Base-by-base conservation (phyloP, 306 rosid species). In the Rosa chinensis region DNA sequence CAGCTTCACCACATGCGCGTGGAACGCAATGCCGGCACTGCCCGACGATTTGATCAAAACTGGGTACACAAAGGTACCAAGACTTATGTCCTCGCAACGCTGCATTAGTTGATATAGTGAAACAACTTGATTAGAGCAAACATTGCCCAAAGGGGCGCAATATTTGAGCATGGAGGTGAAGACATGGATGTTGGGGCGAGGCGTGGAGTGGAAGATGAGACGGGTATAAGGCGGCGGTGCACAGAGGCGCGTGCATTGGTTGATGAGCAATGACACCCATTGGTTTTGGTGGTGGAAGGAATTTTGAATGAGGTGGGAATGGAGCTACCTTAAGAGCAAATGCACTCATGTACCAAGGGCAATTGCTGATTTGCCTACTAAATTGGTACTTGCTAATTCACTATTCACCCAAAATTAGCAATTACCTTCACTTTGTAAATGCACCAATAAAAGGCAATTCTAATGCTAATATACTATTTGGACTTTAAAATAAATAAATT, bases 161-260 rank as follows among this genome's bases (percentile, higher is more conserved):
- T 80, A 91, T 68, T 78, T 88, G 81, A 91, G 86, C 85, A 89
- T 88, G 80, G 78, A 88, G 56, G 80, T 76, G 83, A 89, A 88
- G 71, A 88, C 82, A 59, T 53, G 79, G 18, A 40, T 23, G 75
- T 82, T 58, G 0, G 93, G 93, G 59, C 59, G 67, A 5, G 87
- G 25, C 10, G 87, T 73, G 2, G 84, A 52, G 77, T 63, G 61
- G 58, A 91, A 86, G 87, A 91, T 74, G 80, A 66, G 73, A 20
- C 66, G 68, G 77, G 92, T 82, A 74, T 91, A 91, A 74, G 52
- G 28, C 1, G 73, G 78, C 20, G 89, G 92, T 11, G 92, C 93
- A 16, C 66, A 86, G 79, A 89, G 82, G 89, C 86, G 92, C n/a
- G 79, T 74, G 87, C 92, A 91, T n/a, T 77, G 87, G 47, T 77